phyloP scores from a whole-genome alignment of 1,139 yeast species.

The Geotrichum fermentans region DNA sequence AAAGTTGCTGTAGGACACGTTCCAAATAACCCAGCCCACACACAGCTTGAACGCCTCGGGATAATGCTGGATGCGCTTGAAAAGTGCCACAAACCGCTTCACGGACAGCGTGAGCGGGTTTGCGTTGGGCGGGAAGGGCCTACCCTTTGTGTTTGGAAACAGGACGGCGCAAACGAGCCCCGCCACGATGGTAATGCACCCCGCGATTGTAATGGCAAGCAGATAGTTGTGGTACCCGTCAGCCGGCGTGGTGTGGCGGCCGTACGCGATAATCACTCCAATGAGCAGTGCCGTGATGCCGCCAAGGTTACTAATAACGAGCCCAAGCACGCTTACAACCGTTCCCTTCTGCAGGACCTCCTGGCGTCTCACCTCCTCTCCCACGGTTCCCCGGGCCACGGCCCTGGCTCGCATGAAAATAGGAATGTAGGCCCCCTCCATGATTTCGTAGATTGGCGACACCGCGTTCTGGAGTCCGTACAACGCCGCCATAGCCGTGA shows the following conservation, averaged over 20 bases:
- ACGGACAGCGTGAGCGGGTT: conserved; percentile 33
- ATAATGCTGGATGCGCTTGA: conserved; percentile 36
- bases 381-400: conserved; percentile 24
- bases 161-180: conserved; percentile 35
- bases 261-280: conserved; percentile 42
- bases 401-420: conserved; percentile 41
- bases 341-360: conserved; percentile 40
- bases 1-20: conserved; percentile 41
- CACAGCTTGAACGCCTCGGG: conserved; percentile 43
- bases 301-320: conserved; percentile 42
- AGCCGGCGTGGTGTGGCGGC: conserved; percentile 33
- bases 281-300: conserved; percentile 42
- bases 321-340: conserved; percentile 42
- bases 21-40: conserved; percentile 47
- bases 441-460: conserved; percentile 40
- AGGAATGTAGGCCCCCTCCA: conserved; percentile 46
- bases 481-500: conserved; percentile 36
- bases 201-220: conserved; percentile 44
- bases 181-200: conserved; percentile 38
- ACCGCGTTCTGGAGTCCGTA: conserved; percentile 38
- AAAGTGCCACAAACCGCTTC: conserved; percentile 31
- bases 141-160: conserved; percentile 40
- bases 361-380: conserved; percentile 35
- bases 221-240: conserved; percentile 40
- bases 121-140: conserved; percentile 34